These are phyloP conservation scores for Fagus crenata DNA, from an alignment of 306 rosid species.

Conservation along the genomic window DNA sequence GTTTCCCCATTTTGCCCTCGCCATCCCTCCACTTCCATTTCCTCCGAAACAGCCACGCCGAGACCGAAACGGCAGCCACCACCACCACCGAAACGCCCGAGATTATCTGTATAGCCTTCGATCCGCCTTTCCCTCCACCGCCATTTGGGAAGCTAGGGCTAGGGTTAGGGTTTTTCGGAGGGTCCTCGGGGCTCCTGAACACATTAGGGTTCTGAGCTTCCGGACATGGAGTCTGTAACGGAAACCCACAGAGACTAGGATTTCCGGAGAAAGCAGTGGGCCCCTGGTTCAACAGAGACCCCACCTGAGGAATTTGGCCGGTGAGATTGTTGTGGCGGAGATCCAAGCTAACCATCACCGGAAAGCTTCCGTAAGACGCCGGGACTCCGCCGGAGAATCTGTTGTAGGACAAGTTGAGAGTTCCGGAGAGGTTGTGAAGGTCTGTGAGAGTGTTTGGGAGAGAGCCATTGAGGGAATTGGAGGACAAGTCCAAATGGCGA, in stretches of 20 bases:
- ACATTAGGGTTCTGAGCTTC: slow-evolving; percentile 54
- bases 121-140: slow-evolving; percentile 22
- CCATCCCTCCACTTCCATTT: slow-evolving; percentile 14
- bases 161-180: slow-evolving; percentile 39
- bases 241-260: slow-evolving; percentile 80
- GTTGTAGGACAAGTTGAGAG: slow-evolving; percentile 63
- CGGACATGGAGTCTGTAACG: slow-evolving; percentile 60
- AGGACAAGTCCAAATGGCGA: slow-evolving; percentile 62
- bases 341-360: slow-evolving; percentile 65
- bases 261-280: slow-evolving; percentile 80
- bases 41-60: slow-evolving; percentile 61
- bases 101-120: slow-evolving; percentile 48
- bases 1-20: slow-evolving; percentile 45
- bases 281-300: slow-evolving; percentile 71
- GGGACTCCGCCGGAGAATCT: slow-evolving; percentile 65
- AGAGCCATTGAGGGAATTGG: slow-evolving; percentile 59
- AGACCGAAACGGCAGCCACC: slow-evolving; percentile 46
- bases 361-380: slow-evolving; percentile 46
- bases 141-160: slow-evolving; percentile 19
- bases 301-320: slow-evolving; percentile 75
- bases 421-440: slow-evolving; percentile 53
- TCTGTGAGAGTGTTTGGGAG: slow-evolving; percentile 50
- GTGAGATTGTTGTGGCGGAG: slow-evolving; percentile 71
- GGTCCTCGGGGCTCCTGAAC: slow-evolving; percentile 26
- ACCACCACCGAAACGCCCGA: slow-evolving; percentile 51